These are phyloP conservation scores for Penicillium taxi DNA, from an alignment of 495 filamentous ascomycete genomes.

Conservation along the genomic window DNA sequence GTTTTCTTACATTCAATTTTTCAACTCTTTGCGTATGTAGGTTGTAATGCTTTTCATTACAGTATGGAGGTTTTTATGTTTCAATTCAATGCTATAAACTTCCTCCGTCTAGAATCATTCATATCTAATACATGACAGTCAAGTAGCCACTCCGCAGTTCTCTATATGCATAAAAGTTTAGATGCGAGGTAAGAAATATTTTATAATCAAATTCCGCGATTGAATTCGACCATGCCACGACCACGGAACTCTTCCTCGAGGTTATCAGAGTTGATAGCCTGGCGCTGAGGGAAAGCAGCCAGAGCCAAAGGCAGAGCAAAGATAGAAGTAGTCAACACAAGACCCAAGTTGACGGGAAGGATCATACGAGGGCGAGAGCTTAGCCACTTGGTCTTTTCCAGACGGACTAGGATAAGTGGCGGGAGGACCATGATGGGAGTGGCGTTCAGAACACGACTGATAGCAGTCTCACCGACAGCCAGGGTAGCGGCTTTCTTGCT, in stretches of 20 bases:
- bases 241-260: conserved; percentile 80
- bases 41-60: too few species aligned
- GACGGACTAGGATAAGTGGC: conserved; percentile 68
- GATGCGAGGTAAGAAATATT: conserved; percentile 5
- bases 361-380: conserved; percentile 61
- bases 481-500: conserved; percentile 76
- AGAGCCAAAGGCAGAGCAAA: conserved; percentile 72
- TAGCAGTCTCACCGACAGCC: conserved; percentile 85
- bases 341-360: conserved; percentile 69
- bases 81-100: too few species aligned
- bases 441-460: conserved; percentile 82
- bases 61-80: too few species aligned
- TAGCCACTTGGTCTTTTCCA: conserved; percentile 73
- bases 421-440: conserved; percentile 96
- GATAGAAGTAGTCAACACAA: conserved; percentile 73
- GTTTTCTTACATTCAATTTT: too few species aligned
- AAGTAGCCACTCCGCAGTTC: not conserved
- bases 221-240: conserved; percentile 80
- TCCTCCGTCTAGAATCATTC: too few species aligned
- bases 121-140: too few species aligned
- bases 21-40: too few species aligned
- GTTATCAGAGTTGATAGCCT: conserved; percentile 60
- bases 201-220: conserved; percentile 90
- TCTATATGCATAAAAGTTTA: conserved; percentile 5
- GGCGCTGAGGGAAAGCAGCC: conserved; percentile 84